Percentiles rank a stretch among this genome's conserved stretches.
These are phyloP conservation scores for Linnemannia elongata DNA, from an alignment of 192 early-diverging fungal species.

Conservation along the genomic window DNA sequence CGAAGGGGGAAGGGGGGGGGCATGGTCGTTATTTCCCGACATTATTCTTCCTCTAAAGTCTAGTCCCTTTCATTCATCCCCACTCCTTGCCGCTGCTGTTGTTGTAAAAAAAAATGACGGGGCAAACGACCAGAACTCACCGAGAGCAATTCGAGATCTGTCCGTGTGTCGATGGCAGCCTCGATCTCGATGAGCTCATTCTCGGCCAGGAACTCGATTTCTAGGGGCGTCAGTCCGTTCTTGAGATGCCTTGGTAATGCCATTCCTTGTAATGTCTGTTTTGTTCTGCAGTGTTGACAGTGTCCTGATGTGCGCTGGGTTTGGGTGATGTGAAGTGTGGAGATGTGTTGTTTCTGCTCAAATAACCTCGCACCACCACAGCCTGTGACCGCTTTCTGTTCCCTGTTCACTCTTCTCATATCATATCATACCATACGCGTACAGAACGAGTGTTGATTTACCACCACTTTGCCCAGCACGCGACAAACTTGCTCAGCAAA, in stretches of 20 bases:
- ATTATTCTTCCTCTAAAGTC: too few species aligned
- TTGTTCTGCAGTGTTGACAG: neutral
- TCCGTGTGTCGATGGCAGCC: conserved; percentile 75
- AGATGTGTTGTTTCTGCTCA: too few species aligned
- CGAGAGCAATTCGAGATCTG: conserved; percentile 78
- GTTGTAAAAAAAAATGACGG: too few species aligned
- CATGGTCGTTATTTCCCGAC: too few species aligned
- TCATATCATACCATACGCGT: too few species aligned
- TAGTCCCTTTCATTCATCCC: too few species aligned
- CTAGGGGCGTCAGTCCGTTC: conserved; percentile 76
- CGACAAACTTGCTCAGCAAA: neutral
- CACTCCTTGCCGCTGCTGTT: too few species aligned
- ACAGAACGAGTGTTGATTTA: too few species aligned
- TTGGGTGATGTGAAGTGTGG: neutral
- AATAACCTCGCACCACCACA: too few species aligned
- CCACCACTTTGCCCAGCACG: neutral
- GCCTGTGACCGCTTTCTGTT: too few species aligned
- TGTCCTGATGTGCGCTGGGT: neutral
- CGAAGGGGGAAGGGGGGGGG: too few species aligned
- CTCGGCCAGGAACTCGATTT: conserved; percentile 91
- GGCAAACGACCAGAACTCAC: conserved; percentile 56
- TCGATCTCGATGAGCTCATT: conserved; percentile 82
- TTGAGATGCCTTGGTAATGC: conserved; percentile 60
- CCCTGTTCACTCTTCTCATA: too few species aligned
- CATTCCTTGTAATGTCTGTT: conserved; percentile 33